Evolutionary conservation across 2,329 filamentous ascomycete genomes (phyloP), one percentile per base, ranked within the genome.

Genomic region (Cercospora beticola): DNA sequence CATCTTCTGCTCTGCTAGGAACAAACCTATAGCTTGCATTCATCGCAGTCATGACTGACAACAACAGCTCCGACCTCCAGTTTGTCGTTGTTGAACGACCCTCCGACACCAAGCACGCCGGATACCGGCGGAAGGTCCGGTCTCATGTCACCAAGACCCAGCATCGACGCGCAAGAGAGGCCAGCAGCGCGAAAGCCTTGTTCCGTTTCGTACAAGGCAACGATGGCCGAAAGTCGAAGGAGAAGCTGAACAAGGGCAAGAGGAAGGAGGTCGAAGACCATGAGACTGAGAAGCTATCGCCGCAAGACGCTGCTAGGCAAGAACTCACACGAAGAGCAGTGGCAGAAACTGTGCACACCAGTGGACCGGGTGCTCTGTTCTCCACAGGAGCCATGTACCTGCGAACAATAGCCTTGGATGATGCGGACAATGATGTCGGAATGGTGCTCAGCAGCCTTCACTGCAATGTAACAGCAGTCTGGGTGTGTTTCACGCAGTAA

Each of bases 401-500:
- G 6, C 54, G 57, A 9, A 65, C 65, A 12, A 67, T 70, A 21
- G 31, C 52, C 5, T 28, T 70, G n/a, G 46, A 67, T 18, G 68
- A 70, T 57, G 23, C 65, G 4, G 61, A 62, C 21, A 70, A 70
- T 26, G 36, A 36, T 4, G 62, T 70, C 2, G 68, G 65, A 6
- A 52, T 58, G 7, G 59, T 52, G 18, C 65, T 67, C 36, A 64
- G 30, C 12, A 61, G 60, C 21, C 56, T 70, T 7, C 21, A 36
- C 10, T 57, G 59, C 21, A 30, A 67, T 43, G 21, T 70, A 2
- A 33, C 68, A 4, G 49, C 54, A 3, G 31, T 62, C 14, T 46
- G 28, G 31, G 59, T 46, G 26, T 23, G 58, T 21, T 43, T 12
- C 26, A 28, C 26, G 26, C 26, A 28, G 26, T 28, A 28, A 5